Conservation (phyloP, 2,329 filamentous ascomycete species). For the Aspergillus sojae region DNA sequence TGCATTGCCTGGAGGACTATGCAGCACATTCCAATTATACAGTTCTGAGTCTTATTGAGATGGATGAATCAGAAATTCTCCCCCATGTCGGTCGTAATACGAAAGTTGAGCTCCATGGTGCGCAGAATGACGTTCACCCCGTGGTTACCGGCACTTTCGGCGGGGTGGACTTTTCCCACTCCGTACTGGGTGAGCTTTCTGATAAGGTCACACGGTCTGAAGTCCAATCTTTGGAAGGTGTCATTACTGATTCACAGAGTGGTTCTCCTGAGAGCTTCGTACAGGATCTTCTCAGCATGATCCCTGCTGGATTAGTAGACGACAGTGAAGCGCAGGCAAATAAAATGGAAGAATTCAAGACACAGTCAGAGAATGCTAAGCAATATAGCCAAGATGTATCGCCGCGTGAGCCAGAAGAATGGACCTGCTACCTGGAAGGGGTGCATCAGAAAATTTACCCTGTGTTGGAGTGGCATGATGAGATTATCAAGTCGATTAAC, state of each 20-base stretch:
- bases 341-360: slow-evolving; percentile 78
- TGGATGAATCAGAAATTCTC: slow-evolving; percentile 80
- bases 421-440: slow-evolving; percentile 73
- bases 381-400: slow-evolving; percentile 74
- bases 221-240: slow-evolving; percentile 83
- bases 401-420: slow-evolving; percentile 80
- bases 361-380: slow-evolving; percentile 73
- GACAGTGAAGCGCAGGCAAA: slow-evolving; percentile 64
- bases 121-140: slow-evolving; percentile 70
- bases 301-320: slow-evolving; percentile 79
- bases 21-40: slow-evolving; percentile 92
- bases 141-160: slow-evolving; percentile 91
- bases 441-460: slow-evolving; percentile 82
- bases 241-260: slow-evolving; percentile 65
- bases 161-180: slow-evolving; percentile 91
- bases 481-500: slow-evolving; percentile 77
- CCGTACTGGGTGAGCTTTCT: slow-evolving; percentile 75
- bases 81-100: slow-evolving; percentile 81
- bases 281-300: slow-evolving; percentile 76
- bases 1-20: slow-evolving; percentile 91
- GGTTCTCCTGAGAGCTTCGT: slow-evolving; percentile 70
- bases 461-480: slow-evolving; percentile 87
- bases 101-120: slow-evolving; percentile 69
- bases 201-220: slow-evolving; percentile 93
- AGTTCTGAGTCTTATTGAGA: slow-evolving; percentile 83